Evolutionary conservation across 257 asterid genomes (phyloP).

Genomic region (Nicotiana obtusifolia): DNA sequence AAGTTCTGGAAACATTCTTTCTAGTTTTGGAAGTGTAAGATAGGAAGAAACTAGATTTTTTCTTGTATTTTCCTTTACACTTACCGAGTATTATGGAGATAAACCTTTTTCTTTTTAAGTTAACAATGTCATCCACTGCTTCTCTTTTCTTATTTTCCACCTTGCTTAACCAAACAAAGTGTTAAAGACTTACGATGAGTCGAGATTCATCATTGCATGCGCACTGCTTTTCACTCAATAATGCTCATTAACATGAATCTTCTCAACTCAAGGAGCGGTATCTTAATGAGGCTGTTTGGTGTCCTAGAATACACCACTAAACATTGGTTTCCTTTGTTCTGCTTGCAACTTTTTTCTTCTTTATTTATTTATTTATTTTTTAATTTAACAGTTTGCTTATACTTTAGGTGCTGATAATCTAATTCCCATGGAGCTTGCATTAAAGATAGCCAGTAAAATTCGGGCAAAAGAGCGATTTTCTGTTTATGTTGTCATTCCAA

Average conservation of each 20-base stretch:
- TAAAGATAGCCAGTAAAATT: slow-evolving; percentile 81
- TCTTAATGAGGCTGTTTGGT: neutral
- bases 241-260: neutral
- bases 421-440: slow-evolving; percentile 86
- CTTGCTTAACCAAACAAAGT: neutral
- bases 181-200: neutral
- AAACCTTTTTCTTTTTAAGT: neutral
- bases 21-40: no score
- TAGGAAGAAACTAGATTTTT: neutral
- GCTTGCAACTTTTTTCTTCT: neutral
- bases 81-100: neutral
- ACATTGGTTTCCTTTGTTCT: neutral
- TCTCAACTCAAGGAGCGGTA: neutral
- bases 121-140: neutral
- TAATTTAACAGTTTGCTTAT: slow-evolving; percentile 1
- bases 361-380: slow-evolving; percentile 7
- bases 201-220: neutral
- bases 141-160: neutral
- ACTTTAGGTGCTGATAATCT: slow-evolving; percentile 82
- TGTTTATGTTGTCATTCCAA: slow-evolving; percentile 74
- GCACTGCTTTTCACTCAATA: neutral
- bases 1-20: no score
- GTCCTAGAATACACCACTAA: neutral
- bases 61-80: neutral
- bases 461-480: slow-evolving; percentile 72